Evolutionary conservation across 1,139 yeast species (phyloP).

Genomic region (Geotrichum aggregatum): DNA sequence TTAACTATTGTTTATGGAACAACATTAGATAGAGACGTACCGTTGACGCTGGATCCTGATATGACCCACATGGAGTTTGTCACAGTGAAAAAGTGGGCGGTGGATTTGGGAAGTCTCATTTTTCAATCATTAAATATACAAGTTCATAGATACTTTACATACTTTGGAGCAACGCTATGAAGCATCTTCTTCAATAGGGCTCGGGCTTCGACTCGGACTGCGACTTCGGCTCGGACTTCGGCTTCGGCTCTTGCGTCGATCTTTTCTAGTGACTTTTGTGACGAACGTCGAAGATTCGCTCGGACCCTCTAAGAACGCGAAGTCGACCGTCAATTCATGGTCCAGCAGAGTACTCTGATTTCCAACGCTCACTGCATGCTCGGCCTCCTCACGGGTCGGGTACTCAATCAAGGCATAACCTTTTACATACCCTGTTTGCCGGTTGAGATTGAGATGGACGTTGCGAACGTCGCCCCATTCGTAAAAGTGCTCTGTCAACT

Average conservation of each 20-base stretch:
- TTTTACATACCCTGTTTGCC: conserved; percentile 45
- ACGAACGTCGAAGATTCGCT: conserved; percentile 18
- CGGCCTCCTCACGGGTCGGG: conserved; percentile 37
- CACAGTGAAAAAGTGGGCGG: background rate
- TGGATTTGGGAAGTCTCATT: background rate
- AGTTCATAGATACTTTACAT: no score
- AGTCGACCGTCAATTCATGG: conserved; percentile 37
- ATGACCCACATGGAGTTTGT: conserved; percentile 6
- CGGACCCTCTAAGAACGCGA: conserved; percentile 39
- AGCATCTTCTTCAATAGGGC: background rate
- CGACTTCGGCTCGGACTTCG: conserved; percentile 18
- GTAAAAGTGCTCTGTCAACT: conserved; percentile 42
- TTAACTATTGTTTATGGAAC: no score
- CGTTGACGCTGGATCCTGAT: background rate
- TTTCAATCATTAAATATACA: background rate
- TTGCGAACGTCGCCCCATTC: conserved; percentile 43
- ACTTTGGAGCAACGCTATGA: background rate
- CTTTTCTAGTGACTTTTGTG: conserved; percentile 4
- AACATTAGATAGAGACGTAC: background rate
- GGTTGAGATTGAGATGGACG: conserved; percentile 43
- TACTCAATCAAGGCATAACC: conserved; percentile 46
- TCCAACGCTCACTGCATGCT: conserved; percentile 36
- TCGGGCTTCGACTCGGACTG: conserved; percentile 13
- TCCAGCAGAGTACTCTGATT: conserved; percentile 40
- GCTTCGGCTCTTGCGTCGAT: no score